Conservation (phyloP, 2,329 filamentous ascomycete genomes). For the Davidsoniella australis region DNA sequence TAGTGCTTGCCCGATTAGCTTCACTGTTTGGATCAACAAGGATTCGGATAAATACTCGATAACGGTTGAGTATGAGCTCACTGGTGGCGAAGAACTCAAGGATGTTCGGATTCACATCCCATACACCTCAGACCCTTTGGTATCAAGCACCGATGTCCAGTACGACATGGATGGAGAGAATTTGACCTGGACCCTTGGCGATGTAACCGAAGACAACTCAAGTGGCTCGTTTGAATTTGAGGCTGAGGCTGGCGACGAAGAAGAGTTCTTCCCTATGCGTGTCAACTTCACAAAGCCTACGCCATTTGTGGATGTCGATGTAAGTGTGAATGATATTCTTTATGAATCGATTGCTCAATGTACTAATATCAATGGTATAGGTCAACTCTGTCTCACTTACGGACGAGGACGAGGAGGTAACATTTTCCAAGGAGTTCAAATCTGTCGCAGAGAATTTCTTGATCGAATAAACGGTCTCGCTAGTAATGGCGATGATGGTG, state of each 20-base stretch:
- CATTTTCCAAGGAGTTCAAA: slow-evolving; percentile 69
- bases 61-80: slow-evolving; percentile 90
- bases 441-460: slow-evolving; percentile 59
- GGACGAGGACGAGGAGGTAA: slow-evolving; percentile 61
- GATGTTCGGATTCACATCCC: slow-evolving; percentile 83
- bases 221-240: slow-evolving; percentile 92
- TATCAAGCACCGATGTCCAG: slow-evolving; percentile 83
- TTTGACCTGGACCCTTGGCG: slow-evolving; percentile 84
- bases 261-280: slow-evolving; percentile 96
- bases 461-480: slow-evolving; percentile 42
- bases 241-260: slow-evolving; percentile 69
- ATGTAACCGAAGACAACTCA: slow-evolving; percentile 64
- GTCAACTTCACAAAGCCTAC: slow-evolving; percentile 72
- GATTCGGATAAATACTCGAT: slow-evolving; percentile 70
- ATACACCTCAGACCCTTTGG: slow-evolving; percentile 68
- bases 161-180: slow-evolving; percentile 90
- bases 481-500: not conserved
- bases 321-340: slow-evolving; percentile 33
- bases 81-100: slow-evolving; percentile 57
- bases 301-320: slow-evolving; percentile 85
- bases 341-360: not conserved
- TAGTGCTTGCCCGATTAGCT: slow-evolving; percentile 75
- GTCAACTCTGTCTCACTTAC: slow-evolving; percentile 53
- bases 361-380: slow-evolving; percentile 18
- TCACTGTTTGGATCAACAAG: slow-evolving; percentile 96